Percentiles rank a stretch among this genome's conserved stretches.
Conservation (phyloP, 2,329 filamentous ascomycete genomes). For the Aspergillus thermomutatus region DNA sequence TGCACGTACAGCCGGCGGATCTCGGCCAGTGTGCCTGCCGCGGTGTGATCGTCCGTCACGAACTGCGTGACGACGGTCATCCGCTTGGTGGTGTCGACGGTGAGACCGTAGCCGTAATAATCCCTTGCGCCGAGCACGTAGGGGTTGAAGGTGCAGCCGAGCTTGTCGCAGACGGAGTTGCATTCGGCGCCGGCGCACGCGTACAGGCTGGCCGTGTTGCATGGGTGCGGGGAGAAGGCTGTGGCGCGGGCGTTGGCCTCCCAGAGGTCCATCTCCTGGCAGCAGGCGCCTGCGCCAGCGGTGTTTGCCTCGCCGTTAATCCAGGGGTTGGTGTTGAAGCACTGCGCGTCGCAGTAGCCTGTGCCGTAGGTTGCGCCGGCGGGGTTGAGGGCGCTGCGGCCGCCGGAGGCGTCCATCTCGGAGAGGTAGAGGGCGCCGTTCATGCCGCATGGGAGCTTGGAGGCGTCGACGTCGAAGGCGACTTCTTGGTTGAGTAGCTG, state of each 20-base stretch:
- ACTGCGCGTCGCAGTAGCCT: constrained; percentile 61
- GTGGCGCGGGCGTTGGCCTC: constrained; percentile 63
- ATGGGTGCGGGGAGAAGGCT: constrained; percentile 62
- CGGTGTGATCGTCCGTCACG: constrained; percentile 46
- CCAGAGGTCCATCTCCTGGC: constrained; percentile 66
- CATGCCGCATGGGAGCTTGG: constrained; percentile 63
- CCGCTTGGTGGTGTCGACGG: constrained; percentile 55
- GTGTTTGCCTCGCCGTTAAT: constrained; percentile 54
- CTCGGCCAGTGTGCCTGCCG: constrained; percentile 50
- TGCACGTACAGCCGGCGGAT: constrained; percentile 63
- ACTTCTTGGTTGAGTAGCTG: constrained; percentile 63
- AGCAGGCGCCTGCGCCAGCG: constrained; percentile 56
- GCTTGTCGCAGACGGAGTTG: constrained; percentile 59
- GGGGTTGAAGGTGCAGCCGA: constrained; percentile 65
- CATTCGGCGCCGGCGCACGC: constrained; percentile 38
- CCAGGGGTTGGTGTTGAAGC: constrained; percentile 42
- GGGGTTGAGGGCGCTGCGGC: constrained; percentile 49
- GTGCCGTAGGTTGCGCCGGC: constrained; percentile 58
- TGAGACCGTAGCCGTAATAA: constrained; percentile 59
- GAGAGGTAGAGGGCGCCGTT: constrained; percentile 67
- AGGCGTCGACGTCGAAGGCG: constrained; percentile 67
- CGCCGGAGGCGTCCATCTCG: constrained; percentile 59
- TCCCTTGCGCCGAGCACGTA: constrained; percentile 60
- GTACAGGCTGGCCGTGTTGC: constrained; percentile 50
- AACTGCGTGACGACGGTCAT: constrained; percentile 67